A percentile compares a stretch with the other conserved stretches of the same genome.
Conservation (phyloP, 2,329 filamentous ascomycete genomes). For the Chaetomiaceae sp. region DNA sequence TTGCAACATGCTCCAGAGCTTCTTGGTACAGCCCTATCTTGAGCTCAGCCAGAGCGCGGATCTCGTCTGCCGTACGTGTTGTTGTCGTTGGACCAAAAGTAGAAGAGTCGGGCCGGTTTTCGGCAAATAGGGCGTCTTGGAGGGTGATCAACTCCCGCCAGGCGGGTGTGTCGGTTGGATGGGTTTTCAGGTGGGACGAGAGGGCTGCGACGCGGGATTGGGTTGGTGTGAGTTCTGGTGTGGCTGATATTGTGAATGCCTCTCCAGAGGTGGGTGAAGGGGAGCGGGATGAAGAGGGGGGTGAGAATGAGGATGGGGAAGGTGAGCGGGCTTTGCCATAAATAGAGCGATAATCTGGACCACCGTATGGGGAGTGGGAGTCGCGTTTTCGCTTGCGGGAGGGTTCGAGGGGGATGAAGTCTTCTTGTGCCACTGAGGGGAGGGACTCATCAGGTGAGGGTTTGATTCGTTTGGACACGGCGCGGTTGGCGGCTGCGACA, state of each 20-base stretch:
- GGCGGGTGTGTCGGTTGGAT: slow-evolving; percentile 61
- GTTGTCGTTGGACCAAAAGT: slow-evolving; percentile 26
- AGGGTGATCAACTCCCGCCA: slow-evolving; percentile 79
- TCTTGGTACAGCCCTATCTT: slow-evolving; percentile 77
- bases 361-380: slow-evolving; percentile 28
- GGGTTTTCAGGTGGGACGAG: slow-evolving; percentile 57
- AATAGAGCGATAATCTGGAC: slow-evolving; percentile 63
- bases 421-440: slow-evolving; percentile 27
- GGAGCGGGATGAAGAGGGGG: slow-evolving; percentile 30
- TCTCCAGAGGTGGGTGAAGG: too few relatives aligned
- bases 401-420: slow-evolving; percentile 46
- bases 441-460: slow-evolving; percentile 27
- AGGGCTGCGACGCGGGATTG: slow-evolving; percentile 58
- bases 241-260: too few relatives aligned
- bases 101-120: slow-evolving; percentile 31
- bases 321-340: slow-evolving; percentile 53
- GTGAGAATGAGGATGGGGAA: slow-evolving; percentile 26
- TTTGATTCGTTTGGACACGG: slow-evolving; percentile 38
- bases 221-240: slow-evolving; percentile 38
- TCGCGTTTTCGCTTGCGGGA: slow-evolving; percentile 41
- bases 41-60: slow-evolving; percentile 68
- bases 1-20: slow-evolving; percentile 57
- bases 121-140: slow-evolving; percentile 65
- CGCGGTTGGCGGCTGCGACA: slow-evolving; percentile 39
- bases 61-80: slow-evolving; percentile 57